Base-by-base conservation (phyloP, 768 basidiomycete genomes). In the Suillus alpinus region DNA sequence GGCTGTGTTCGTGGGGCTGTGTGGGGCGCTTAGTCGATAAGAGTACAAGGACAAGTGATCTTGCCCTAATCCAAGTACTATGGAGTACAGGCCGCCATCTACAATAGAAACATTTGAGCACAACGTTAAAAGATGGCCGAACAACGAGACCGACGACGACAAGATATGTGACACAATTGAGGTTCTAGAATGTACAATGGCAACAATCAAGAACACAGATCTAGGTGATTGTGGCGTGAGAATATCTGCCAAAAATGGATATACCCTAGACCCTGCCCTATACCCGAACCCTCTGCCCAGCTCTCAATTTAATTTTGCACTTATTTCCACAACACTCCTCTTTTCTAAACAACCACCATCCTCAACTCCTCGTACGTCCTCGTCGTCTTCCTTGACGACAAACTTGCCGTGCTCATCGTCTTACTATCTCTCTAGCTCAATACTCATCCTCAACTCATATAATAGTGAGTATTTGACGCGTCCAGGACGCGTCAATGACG, bases 261-360 rank as follows among this genome's bases (percentile, higher is more conserved):
- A 73, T 73, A 64, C 72, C 72, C 73, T 74, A 12, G 23, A 63
- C 71, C 74, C 67, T 71, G 67, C 78, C 78, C 78, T 79, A 65
- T 75, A 67, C 78, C 77, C 78, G 75, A 86, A 86, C 86, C 86
- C 86, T 88, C 78, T 87, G 86, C 86, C 86, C 86, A 83, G 75
- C 76, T 77, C 80, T 76, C 81, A 83, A 86, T 86, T 87, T 86
- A 83, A 80, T 81, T 78, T 78, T 77, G 52, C 75, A 75, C 76
- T 78, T 79, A 79, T 76, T 80, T 75, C 74, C 77, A 77, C 77
- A 69, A 65, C 70, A 74, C 77, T 66, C 76, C 74, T 70, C 71
- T 76, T 71, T 71, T 69, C 71, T 49, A 72, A 80, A 76, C 78
- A 76, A 81, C 79, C 77, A 79, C 73, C 77, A 77, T 74, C 77